These are phyloP conservation scores for Mortierella sp. DNA, from an alignment of 371 early-diverging fungal species.

Conservation along the genomic window DNA sequence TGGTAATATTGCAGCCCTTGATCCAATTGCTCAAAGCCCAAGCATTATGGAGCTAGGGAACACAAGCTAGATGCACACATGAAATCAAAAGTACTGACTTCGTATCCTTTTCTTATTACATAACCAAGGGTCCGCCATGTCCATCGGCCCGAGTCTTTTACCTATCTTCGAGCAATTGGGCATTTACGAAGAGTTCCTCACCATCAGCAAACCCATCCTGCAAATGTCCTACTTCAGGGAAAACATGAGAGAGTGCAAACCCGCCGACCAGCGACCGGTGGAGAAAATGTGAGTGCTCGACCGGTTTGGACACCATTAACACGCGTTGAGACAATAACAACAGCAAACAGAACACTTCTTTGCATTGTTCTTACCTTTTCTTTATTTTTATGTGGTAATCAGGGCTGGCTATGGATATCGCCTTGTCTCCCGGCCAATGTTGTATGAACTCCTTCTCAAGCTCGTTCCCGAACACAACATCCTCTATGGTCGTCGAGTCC, in stretches of 20 bases:
- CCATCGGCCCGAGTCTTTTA: background rate
- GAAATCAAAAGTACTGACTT: too few species aligned
- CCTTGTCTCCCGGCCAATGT: conserved; percentile 13
- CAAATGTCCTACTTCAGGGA: background rate
- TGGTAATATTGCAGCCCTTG: background rate
- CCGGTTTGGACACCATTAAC: background rate
- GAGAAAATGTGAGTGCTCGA: background rate
- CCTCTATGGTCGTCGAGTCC: conserved; percentile 5
- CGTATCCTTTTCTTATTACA: background rate
- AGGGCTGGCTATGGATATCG: conserved; percentile 8
- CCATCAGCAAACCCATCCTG: background rate
- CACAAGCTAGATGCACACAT: too few species aligned
- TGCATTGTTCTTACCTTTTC: background rate
- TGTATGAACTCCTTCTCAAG: conserved; percentile 17
- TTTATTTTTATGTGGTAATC: background rate
- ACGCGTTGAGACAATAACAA: background rate
- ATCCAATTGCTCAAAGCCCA: too few species aligned
- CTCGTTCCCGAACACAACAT: conserved; percentile 20
- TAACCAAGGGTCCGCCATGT: background rate
- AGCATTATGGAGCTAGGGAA: background rate
- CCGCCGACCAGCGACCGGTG: background rate
- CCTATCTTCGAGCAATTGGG: background rate
- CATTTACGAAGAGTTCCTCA: background rate
- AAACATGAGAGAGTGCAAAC: background rate
- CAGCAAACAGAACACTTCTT: background rate